phyloP scores from a whole-genome alignment of 129 eudicot species.

The Flaveria ramosissima region DNA sequence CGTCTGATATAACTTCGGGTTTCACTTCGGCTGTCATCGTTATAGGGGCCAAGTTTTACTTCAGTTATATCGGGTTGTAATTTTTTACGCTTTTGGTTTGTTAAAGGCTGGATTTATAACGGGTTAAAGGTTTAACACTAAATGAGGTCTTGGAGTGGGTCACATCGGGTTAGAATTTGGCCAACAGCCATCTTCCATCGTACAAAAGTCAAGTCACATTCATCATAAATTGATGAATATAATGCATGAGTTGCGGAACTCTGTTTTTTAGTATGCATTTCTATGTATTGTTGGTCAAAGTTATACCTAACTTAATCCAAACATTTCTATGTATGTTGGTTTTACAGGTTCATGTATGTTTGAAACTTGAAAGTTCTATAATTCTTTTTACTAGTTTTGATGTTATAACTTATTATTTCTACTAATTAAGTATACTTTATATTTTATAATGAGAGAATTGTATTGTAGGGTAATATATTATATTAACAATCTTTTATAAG shows the following conservation, averaged over 20 bases:
- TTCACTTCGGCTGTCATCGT: not conserved
- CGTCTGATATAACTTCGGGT: not conserved
- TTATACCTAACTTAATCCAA: constrained; percentile 12
- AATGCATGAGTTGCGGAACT: constrained; percentile 25
- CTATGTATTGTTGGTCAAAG: not conserved
- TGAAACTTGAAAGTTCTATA: not conserved
- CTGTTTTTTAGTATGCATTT: not conserved
- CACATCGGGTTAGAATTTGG: not conserved
- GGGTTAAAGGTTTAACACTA: not conserved
- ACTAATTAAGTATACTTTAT: not conserved
- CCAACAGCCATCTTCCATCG: not conserved
- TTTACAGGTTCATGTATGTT: not conserved
- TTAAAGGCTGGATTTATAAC: not conserved
- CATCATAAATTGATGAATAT: constrained; percentile 9
- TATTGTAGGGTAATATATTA: not conserved
- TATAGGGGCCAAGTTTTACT: not conserved
- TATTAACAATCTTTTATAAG: not conserved
- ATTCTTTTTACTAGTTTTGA: not conserved
- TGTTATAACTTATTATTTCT: not conserved
- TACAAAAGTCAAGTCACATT: constrained; percentile 22
- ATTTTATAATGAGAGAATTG: not conserved
- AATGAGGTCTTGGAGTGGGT: not conserved
- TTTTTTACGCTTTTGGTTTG: not conserved
- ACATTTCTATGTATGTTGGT: not conserved
- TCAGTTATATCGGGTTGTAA: not conserved